These are phyloP conservation scores for Zymoseptoria pseudotritici DNA, from an alignment of 2,329 filamentous ascomycete genomes.

Conservation along the genomic window DNA sequence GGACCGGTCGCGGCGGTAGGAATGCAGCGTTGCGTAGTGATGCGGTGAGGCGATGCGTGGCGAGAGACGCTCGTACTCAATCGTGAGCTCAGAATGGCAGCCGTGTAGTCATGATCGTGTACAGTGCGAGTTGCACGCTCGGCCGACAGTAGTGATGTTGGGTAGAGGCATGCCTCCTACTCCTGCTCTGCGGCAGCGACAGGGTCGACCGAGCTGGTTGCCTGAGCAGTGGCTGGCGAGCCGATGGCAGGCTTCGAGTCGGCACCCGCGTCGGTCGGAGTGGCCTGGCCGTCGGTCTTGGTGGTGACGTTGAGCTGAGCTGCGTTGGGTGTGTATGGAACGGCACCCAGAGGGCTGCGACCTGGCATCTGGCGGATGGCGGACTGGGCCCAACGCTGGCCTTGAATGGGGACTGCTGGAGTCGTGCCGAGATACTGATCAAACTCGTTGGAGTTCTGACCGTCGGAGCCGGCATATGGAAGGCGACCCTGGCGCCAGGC, in stretches of 20 bases:
- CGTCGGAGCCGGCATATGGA: slow-evolving; percentile 22
- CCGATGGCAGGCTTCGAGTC: slow-evolving; percentile 18
- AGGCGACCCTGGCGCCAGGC: slow-evolving; percentile 28
- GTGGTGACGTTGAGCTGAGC: slow-evolving; percentile 18
- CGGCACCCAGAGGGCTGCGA: slow-evolving; percentile 19
- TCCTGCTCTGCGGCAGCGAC: slow-evolving; percentile 20
- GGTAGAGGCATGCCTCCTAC: slow-evolving; percentile 9
- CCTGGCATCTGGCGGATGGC: slow-evolving; percentile 16
- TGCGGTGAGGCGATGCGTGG: slow-evolving; percentile 11
- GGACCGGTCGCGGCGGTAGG: slow-evolving; percentile 8
- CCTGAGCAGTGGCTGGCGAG: slow-evolving; percentile 17
- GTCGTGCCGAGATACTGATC: slow-evolving; percentile 30
- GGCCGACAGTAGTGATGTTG: slow-evolving; percentile 19
- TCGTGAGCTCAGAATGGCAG: slow-evolving; percentile 20
- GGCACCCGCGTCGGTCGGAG: slow-evolving; percentile 9
- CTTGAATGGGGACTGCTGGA: slow-evolving; percentile 26
- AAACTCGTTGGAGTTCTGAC: slow-evolving; percentile 28
- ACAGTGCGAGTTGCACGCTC: slow-evolving; percentile 11
- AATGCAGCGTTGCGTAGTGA: slow-evolving; percentile 15
- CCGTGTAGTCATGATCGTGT: slow-evolving; percentile 22
- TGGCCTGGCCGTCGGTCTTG: slow-evolving; percentile 12
- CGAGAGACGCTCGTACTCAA: slow-evolving; percentile 14
- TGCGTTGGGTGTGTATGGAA: slow-evolving; percentile 20
- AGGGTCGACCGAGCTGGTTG: slow-evolving; percentile 21
- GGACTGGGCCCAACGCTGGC: slow-evolving; percentile 31